Evolutionary conservation across 352 stramenopile genomes (phyloP).

Genomic region (Blastocystis sp.): DNA sequence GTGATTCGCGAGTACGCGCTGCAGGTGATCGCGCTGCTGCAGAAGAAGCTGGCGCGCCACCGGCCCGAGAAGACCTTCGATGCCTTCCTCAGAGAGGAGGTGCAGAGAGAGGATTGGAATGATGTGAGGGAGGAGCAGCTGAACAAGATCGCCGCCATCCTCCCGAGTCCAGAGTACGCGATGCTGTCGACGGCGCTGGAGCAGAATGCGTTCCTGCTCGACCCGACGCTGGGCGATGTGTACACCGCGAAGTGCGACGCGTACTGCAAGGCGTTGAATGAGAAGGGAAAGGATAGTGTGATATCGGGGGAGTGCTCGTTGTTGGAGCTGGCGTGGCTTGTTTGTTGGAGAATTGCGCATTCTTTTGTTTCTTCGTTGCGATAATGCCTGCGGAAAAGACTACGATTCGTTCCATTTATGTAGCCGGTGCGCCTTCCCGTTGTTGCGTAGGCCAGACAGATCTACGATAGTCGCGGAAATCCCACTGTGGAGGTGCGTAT

Average conservation of each 20-base stretch:
- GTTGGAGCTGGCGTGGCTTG: neutral
- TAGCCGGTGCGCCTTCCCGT: neutral
- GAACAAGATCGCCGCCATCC: neutral
- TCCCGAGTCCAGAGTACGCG: slow-evolving; percentile 1
- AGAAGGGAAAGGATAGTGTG: neutral
- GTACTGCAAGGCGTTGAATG: neutral
- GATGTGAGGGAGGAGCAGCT: neutral
- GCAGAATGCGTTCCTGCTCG: neutral
- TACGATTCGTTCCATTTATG: slow-evolving; percentile 63
- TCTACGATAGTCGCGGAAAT: slow-evolving; percentile 81
- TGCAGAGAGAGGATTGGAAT: neutral
- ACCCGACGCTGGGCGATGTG: slow-evolving; percentile 12
- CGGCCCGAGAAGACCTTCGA: slow-evolving; percentile 1
- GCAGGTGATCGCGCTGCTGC: neutral
- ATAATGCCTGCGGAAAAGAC: slow-evolving; percentile 56
- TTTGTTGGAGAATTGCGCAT: neutral
- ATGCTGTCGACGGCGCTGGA: slow-evolving; percentile 7
- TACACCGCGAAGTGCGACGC: slow-evolving; percentile 8
- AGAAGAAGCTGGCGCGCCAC: slow-evolving; percentile 38
- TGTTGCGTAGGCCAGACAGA: slow-evolving; percentile 68
- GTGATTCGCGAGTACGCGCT: neutral
- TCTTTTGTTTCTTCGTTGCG: neutral
- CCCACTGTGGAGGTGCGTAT: slow-evolving; percentile 83
- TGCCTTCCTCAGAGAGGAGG: neutral
- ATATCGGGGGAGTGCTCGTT: neutral